These are phyloP conservation scores for Yamadazyma atmosphaerica DNA, from an alignment of 1,139 yeast genomes.

Conservation along the genomic window DNA sequence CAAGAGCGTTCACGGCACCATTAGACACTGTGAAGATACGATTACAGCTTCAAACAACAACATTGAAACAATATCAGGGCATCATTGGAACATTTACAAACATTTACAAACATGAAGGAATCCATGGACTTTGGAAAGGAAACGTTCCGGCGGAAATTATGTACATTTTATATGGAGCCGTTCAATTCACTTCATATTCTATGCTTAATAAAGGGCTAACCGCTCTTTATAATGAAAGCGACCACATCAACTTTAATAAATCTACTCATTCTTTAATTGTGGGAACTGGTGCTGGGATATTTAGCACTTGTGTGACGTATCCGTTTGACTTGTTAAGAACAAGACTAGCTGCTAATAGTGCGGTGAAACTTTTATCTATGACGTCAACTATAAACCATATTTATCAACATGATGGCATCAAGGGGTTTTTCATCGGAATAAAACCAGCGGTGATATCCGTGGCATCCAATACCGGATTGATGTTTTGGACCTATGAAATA, in stretches of 20 bases:
- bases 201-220: slow-evolving; percentile 46
- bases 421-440: slow-evolving; percentile 66
- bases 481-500: slow-evolving; percentile 66
- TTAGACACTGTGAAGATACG: slow-evolving; percentile 87
- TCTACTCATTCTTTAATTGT: slow-evolving; percentile 56
- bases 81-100: slow-evolving; percentile 18
- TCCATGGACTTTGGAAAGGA: slow-evolving; percentile 82
- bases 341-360: slow-evolving; percentile 64
- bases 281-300: slow-evolving; percentile 77
- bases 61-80: slow-evolving; percentile 12
- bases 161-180: slow-evolving; percentile 82
- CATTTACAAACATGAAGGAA: slow-evolving; percentile 38
- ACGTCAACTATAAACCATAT: slow-evolving; percentile 43
- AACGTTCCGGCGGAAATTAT: slow-evolving; percentile 88
- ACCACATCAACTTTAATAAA: slow-evolving; percentile 28
- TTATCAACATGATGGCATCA: slow-evolving; percentile 45
- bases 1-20: slow-evolving; percentile 79
- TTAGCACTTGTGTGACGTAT: slow-evolving; percentile 73
- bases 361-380: slow-evolving; percentile 47
- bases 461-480: slow-evolving; percentile 64
- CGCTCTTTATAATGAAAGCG: slow-evolving; percentile 23
- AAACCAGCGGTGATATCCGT: slow-evolving; percentile 63
- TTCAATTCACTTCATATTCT: slow-evolving; percentile 77
- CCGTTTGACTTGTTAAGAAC: slow-evolving; percentile 90
- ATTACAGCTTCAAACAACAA: slow-evolving; percentile 54